A percentile compares a stretch with the other conserved stretches of the same genome.
phyloP scores from a whole-genome alignment of 768 basidiomycete genomes.

The Hysterangium stoloniferum region DNA sequence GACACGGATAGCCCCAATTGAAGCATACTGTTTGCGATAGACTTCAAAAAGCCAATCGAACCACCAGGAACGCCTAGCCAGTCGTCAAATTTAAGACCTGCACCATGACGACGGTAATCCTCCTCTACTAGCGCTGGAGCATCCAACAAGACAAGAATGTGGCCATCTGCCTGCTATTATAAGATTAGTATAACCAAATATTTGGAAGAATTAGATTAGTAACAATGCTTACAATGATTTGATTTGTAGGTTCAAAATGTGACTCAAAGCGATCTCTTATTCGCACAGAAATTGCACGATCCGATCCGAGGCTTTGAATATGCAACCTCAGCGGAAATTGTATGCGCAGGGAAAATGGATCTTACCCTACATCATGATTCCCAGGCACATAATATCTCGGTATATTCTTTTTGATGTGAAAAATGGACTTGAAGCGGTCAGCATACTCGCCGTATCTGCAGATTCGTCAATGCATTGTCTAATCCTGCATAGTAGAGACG shows the following conservation, averaged over 20 bases:
- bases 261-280: slow-evolving; percentile 53
- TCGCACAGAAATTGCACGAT: slow-evolving; percentile 36
- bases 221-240: slow-evolving; percentile 31
- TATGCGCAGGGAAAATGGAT: slow-evolving; percentile 10
- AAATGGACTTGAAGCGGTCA: slow-evolving; percentile 62
- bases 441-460: slow-evolving; percentile 69
- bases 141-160: slow-evolving; percentile 67
- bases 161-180: slow-evolving; percentile 46
- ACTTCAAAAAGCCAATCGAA: slow-evolving; percentile 46
- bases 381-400: slow-evolving; percentile 75
- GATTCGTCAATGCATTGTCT: neutral
- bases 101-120: slow-evolving; percentile 43
- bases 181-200: neutral
- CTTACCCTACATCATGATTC: slow-evolving; percentile 84
- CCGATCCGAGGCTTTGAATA: slow-evolving; percentile 38
- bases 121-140: slow-evolving; percentile 70
- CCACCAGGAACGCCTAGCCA: slow-evolving; percentile 49
- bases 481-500: slow-evolving; percentile 23
- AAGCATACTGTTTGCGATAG: slow-evolving; percentile 31
- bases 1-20: slow-evolving; percentile 27
- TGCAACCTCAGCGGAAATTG: slow-evolving; percentile 20
- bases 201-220: neutral
- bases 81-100: slow-evolving; percentile 32
- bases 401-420: slow-evolving; percentile 38
- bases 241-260: slow-evolving; percentile 72